Conservation (phyloP, 2,329 filamentous ascomycete species). For the Monilinia fructigena region DNA sequence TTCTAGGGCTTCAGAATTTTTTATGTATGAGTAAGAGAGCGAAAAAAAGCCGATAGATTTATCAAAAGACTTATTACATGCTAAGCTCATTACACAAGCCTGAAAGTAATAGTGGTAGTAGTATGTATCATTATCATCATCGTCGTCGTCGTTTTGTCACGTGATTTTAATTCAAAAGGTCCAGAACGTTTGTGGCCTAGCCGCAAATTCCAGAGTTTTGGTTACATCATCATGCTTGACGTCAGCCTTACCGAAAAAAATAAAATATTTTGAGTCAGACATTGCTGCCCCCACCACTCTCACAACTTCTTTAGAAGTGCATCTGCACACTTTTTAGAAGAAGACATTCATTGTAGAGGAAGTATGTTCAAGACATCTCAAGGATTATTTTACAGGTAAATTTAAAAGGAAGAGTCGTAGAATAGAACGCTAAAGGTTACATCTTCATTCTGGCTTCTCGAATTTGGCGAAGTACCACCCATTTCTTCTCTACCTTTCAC, state of each 20-base stretch:
- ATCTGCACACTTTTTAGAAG: constrained; percentile 10
- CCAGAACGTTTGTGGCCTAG: neutral
- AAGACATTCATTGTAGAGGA: constrained; percentile 15
- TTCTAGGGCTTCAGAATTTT: no score
- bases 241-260: neutral
- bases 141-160: neutral
- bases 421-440: constrained; percentile 31
- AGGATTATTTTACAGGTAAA: constrained; percentile 27
- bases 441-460: constrained; percentile 31
- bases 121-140: no score
- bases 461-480: constrained; percentile 22
- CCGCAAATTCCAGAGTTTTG: no score
- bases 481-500: constrained; percentile 22
- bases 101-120: no score
- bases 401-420: constrained; percentile 37
- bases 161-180: neutral
- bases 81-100: no score
- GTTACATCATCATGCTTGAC: neutral
- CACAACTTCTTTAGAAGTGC: constrained; percentile 4
- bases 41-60: no score
- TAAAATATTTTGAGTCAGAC: constrained; percentile 17
- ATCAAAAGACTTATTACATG: no score
- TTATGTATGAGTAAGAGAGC: no score
- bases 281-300: constrained; percentile 13
- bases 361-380: constrained; percentile 33